Evolutionary conservation across 2,329 filamentous ascomycete genomes (phyloP), one percentile per base, ranked within the genome.

Genomic region (Diplodia scrobiculata): DNA sequence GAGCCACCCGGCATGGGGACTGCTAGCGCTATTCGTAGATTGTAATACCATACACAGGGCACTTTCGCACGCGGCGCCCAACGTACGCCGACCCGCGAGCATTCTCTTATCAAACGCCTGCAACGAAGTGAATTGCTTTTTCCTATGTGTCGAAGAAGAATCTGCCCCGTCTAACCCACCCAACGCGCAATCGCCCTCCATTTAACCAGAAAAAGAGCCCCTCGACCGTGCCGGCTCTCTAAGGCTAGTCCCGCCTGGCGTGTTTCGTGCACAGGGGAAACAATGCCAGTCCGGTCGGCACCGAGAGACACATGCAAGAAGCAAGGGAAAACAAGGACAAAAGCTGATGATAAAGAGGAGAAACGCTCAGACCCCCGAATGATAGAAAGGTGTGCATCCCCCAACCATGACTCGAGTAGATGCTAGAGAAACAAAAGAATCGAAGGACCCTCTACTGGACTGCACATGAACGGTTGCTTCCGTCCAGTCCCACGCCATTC

Each of bases 141-240:
- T 62, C 58, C 48, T 50, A 62, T 62, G 58, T 62, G 48, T 62
- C 58, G 58, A 62, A 29, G 58, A 62, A 62, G 36, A 55, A 47
- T 19, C 36, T 47, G 38, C 58, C 58, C 58, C 58, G 45, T 62
- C 58, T 62, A 62, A 48, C 55, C 21, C 58, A 62, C n/a, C 58
- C 58, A 62, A 62, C 54, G 34, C 52, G 38, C 55, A 36, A 41
- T 50, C 58, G 34, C 55, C 14, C 48, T 62, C 58, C 58, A 62
- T 45, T 50, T 27, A 62, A 50, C 45, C 45, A 62, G 58, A 45
- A 45, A 50, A 45, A 50, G n/a, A 45, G 5, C 34, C 58, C 17
- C 11, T 36, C 45, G 25, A 19, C 45, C n/a, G 25, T 34, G 58
- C 45, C 45, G 11, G 29, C 58, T 32, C 45, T 50, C 45, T 19